Conservation (phyloP, 805 yeast genomes). For the Clavispora phyllophila region DNA sequence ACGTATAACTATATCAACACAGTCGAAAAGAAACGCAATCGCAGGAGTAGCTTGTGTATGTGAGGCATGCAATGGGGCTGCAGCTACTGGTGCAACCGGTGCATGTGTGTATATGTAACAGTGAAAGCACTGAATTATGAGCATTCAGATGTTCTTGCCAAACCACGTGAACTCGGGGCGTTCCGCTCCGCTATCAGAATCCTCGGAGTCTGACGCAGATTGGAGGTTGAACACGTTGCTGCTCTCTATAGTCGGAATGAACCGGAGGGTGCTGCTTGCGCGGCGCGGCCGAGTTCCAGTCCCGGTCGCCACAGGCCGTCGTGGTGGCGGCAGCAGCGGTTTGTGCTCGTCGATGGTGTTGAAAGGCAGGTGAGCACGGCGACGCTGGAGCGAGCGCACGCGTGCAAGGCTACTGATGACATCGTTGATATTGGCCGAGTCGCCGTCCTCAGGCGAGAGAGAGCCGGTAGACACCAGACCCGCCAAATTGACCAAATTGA, state of each 20-base stretch:
- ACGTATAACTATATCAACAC: too few relatives aligned
- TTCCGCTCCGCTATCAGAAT: not conserved
- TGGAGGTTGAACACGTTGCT: not conserved
- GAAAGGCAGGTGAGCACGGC: slow-evolving; percentile 10
- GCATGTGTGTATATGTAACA: not conserved
- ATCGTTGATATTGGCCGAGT: slow-evolving; percentile 12
- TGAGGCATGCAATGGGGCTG: not conserved
- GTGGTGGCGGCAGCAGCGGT: slow-evolving; percentile 9
- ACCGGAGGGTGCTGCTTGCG: not conserved
- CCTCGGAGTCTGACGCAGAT: not conserved
- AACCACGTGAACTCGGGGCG: not conserved
- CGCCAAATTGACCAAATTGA: not conserved
- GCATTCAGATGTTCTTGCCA: not conserved
- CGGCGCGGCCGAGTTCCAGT: not conserved
- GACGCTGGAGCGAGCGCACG: slow-evolving; percentile 15
- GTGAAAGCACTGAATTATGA: not conserved
- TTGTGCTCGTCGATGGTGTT: not conserved
- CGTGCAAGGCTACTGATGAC: slow-evolving; percentile 13
- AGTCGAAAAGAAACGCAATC: too few relatives aligned
- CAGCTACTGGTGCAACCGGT: not conserved
- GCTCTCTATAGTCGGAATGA: not conserved
- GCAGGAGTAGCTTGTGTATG: too few relatives aligned
- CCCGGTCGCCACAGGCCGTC: slow-evolving; percentile 3
- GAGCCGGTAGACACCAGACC: slow-evolving; percentile 3
- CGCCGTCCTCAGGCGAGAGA: slow-evolving; percentile 13